Percentiles rank a stretch among this genome's conserved stretches.
These are phyloP conservation scores for Phytophthora multivora DNA, from an alignment of 352 stramenopile species.

Conservation along the genomic window DNA sequence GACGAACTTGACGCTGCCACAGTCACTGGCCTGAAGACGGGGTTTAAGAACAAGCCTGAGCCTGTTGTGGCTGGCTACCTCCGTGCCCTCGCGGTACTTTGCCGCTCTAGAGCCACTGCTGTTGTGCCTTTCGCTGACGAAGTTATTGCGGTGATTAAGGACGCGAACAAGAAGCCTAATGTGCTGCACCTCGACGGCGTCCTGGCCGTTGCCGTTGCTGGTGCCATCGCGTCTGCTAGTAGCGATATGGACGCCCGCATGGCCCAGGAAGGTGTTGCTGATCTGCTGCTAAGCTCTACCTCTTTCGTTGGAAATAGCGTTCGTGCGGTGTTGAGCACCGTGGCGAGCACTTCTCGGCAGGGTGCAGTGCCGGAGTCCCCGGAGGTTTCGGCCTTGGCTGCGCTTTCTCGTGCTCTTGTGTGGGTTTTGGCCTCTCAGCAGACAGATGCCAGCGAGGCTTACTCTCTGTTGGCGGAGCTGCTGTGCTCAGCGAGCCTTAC, in stretches of 20 bases:
- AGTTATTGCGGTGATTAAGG: conserved; percentile 57
- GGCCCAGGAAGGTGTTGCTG: conserved; percentile 50
- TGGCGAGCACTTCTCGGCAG: conserved; percentile 27
- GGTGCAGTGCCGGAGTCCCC: conserved; percentile 35
- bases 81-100: conserved; percentile 58
- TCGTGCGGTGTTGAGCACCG: conserved; percentile 40
- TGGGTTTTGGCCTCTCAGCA: conserved; percentile 80
- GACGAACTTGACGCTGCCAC: conserved; percentile 54
- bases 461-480: conserved; percentile 66
- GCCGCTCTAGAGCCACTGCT: conserved; percentile 30
- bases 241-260: conserved; percentile 67
- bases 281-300: conserved; percentile 46
- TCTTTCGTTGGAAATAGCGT: conserved; percentile 62
- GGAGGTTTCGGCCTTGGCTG: conserved; percentile 63
- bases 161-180: conserved; percentile 82
- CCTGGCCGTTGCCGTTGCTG: conserved; percentile 66
- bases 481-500: conserved; percentile 53
- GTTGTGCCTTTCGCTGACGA: conserved; percentile 50
- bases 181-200: conserved; percentile 78
- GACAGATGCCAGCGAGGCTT: conserved; percentile 46
- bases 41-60: conserved; percentile 78
- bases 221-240: conserved; percentile 56
- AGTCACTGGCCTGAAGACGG: conserved; percentile 49
- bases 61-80: conserved; percentile 69
- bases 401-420: conserved; percentile 53